Base-by-base conservation (phyloP, 75 land plant genomes). In the Pseudotsuga menziesii region DNA sequence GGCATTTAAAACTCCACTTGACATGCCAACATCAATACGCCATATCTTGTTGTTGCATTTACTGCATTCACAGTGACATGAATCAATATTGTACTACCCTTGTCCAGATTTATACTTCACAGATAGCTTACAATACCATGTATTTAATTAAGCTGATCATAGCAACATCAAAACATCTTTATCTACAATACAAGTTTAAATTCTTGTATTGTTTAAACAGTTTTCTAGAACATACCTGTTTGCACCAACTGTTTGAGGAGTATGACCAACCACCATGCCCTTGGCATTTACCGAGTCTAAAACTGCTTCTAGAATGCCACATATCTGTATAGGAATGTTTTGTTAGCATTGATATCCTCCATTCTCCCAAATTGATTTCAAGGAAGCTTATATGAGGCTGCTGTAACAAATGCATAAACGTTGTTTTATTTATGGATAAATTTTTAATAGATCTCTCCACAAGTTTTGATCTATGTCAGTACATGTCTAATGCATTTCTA, bases 1-100 rank as follows among this genome's bases (percentile, higher is more conserved):
- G 59, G 97, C 91, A 79, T 87, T 80, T 72, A 90, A 85, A 57
- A 94, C 93, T 58, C 99, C 99, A 74, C 95, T 92, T 25, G 99
- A 96, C 99, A 96, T 96, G 26, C 99, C 99, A 41, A 96, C 97
- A 82, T 96, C 97, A 77, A 96, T 85, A 19, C 98, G 82, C 98
- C 99, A 96, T 74, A 96, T 82, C 61, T 84, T 88, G 56, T 85
- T 78, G 73, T 91, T 75, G 82, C 89, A 96, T 77, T 90, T 84
- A 81, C 99, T 96, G 92, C 81, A 84, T 25, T 61, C 25, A 62
- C 75, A 78, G 16, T 67, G 55, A 8, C 8, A 73, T 48, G 77
- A 78, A 44, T 58, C 27, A 69, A 32, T 80, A n/a, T 15, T 36
- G 6, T 39, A 15, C 69, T 27, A 55, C 22, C 41, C 2, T 17